Conservation (phyloP, 192 early-diverging fungal genomes). For the Podila horticola region DNA sequence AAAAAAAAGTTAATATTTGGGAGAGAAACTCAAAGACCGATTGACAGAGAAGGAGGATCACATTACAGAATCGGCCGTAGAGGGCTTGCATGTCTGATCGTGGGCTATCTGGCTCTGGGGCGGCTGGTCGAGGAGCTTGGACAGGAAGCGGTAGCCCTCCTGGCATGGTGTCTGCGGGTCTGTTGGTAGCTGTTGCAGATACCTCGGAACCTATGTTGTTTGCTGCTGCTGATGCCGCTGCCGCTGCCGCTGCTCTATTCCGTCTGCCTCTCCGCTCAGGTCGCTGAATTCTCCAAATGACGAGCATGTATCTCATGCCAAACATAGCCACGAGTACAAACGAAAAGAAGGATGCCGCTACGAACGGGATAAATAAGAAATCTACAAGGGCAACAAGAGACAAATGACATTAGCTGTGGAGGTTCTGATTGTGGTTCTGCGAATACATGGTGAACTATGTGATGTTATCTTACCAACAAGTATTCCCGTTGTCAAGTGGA, state of each 20-base stretch:
- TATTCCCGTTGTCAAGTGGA: conserved; percentile 68
- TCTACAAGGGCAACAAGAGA: conserved; percentile 12
- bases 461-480: conserved; percentile 41
- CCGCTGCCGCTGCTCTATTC: conserved; percentile 28
- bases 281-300: conserved; percentile 74
- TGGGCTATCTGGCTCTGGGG: conserved; percentile 31
- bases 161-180: conserved; percentile 30
- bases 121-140: conserved; percentile 25
- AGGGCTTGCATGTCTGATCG: conserved; percentile 57
- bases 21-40: background rate
- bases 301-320: conserved; percentile 75
- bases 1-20: background rate
- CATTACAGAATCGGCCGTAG: conserved; percentile 71
- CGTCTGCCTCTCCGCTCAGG: conserved; percentile 61
- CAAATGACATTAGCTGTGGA: background rate
- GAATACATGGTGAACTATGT: no score
- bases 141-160: conserved; percentile 45
- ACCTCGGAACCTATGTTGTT: background rate
- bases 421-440: background rate
- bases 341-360: conserved; percentile 67
- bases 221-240: conserved; percentile 10
- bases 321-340: conserved; percentile 76
- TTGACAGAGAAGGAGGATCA: background rate
- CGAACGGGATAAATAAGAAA: conserved; percentile 67
- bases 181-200: conserved; percentile 4